These are phyloP conservation scores for Tricholoma flavovirens DNA, from an alignment of 768 basidiomycete species.

Conservation along the genomic window DNA sequence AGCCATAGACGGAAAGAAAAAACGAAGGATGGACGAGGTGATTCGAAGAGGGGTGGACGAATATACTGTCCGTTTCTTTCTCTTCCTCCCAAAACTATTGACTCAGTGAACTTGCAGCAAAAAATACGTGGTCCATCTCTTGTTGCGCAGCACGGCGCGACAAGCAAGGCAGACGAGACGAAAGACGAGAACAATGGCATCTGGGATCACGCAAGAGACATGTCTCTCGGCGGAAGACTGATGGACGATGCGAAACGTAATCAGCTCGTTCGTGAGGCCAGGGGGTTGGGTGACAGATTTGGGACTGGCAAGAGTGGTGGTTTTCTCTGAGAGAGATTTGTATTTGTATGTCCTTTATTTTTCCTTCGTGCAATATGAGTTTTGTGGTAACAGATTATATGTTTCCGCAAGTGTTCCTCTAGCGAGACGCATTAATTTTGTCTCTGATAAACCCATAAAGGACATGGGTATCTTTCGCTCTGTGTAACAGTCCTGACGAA, in stretches of 20 bases:
- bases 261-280: slow-evolving; percentile 75
- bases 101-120: slow-evolving; percentile 24
- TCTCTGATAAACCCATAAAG: background rate
- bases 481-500: too few species aligned
- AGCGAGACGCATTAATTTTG: background rate
- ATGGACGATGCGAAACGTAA: slow-evolving; percentile 85
- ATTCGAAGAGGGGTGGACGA: slow-evolving; percentile 71
- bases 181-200: slow-evolving; percentile 59
- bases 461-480: too few species aligned
- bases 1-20: slow-evolving; percentile 46
- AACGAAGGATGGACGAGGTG: slow-evolving; percentile 59
- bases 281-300: slow-evolving; percentile 78
- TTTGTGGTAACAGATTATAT: background rate
- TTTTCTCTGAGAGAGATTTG: slow-evolving; percentile 39
- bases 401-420: background rate
- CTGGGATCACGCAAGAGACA: slow-evolving; percentile 92
- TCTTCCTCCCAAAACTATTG: background rate
- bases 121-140: slow-evolving; percentile 49
- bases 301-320: slow-evolving; percentile 66
- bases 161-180: slow-evolving; percentile 30
- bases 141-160: slow-evolving; percentile 44
- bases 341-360: background rate
- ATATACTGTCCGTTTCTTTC: slow-evolving; percentile 54
- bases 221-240: slow-evolving; percentile 79
- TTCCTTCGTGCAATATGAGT: background rate